phyloP scores from a whole-genome alignment of 305 asterid species.

The Fraxinus albicans region DNA sequence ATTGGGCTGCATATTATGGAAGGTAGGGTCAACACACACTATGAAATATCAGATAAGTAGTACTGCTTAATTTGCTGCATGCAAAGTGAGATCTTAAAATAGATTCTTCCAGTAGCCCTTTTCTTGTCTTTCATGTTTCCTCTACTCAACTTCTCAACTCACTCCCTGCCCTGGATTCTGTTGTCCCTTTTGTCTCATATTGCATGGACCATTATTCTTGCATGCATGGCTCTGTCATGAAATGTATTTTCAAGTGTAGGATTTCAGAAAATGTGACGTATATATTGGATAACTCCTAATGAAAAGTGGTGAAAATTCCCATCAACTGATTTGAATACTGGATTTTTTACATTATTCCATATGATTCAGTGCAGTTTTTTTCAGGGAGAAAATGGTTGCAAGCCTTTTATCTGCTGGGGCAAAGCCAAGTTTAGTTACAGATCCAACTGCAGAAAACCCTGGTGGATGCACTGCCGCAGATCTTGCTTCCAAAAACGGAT shows the following conservation, averaged over 20 bases:
- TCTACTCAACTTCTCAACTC: not conserved
- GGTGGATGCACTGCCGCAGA: constrained; percentile 89
- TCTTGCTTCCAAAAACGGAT: constrained; percentile 79
- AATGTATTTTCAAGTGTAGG: not conserved
- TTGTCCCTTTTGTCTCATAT: not conserved
- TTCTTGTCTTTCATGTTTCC: not conserved
- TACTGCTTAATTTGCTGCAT: not conserved
- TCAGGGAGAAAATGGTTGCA: constrained; percentile 96
- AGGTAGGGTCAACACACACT: constrained; percentile 44
- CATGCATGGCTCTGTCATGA: not conserved
- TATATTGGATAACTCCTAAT: not conserved
- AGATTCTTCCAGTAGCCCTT: not conserved
- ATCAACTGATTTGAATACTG: not conserved
- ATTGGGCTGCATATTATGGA: constrained; percentile 96
- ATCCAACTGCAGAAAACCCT: constrained; percentile 76
- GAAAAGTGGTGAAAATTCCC: not conserved
- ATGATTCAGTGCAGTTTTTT: constrained; percentile 22
- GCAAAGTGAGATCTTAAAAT: not conserved
- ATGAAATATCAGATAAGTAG: not conserved
- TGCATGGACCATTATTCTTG: not conserved
- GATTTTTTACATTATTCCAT: not conserved
- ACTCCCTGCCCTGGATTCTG: not conserved
- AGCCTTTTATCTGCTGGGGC: constrained; percentile 90
- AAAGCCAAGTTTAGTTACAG: constrained; percentile 87
- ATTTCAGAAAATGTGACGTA: not conserved